These are phyloP conservation scores for Pinguiococcus pyrenoidosus DNA, from an alignment of 108 stramenopile genomes.

Conservation along the genomic window DNA sequence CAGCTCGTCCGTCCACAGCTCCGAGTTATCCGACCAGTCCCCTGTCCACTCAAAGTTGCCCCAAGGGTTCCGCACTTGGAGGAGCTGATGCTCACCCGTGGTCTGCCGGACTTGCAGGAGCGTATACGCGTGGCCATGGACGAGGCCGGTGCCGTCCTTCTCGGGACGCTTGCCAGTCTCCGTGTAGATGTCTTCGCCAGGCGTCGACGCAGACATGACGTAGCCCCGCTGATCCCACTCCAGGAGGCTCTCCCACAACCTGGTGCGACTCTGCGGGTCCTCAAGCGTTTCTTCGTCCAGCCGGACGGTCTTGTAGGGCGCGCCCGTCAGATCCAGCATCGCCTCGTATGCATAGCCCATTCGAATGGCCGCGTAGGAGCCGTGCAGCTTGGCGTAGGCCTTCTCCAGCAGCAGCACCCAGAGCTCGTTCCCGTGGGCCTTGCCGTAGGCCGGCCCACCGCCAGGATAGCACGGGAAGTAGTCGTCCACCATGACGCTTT, in stretches of 20 bases:
- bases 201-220: constrained; percentile 22
- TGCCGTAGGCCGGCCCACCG: constrained; percentile 3
- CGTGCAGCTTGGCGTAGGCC: constrained; percentile 29
- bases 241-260: neutral
- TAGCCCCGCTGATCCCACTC: constrained; percentile 11
- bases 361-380: constrained; percentile 10
- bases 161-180: constrained; percentile 1
- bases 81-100: constrained; percentile 1
- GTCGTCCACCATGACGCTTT: constrained; percentile 22
- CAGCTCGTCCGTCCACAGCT: constrained; percentile 7
- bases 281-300: neutral
- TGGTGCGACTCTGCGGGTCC: neutral
- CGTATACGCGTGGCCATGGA: constrained; percentile 26
- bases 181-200: constrained; percentile 15
- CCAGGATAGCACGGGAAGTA: constrained; percentile 15
- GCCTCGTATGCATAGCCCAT: constrained; percentile 23
- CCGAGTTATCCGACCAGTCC: constrained; percentile 19
- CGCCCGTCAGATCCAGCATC: constrained; percentile 30
- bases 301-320: neutral
- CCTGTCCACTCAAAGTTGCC: constrained; percentile 30
- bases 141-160: constrained; percentile 4
- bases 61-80: constrained; percentile 29
- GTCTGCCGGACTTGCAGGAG: constrained; percentile 3
- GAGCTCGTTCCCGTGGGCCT: constrained; percentile 13
- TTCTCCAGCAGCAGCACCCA: constrained; percentile 33